Conservation (phyloP, 441 rosid species). For the Erodium trifolium region DNA sequence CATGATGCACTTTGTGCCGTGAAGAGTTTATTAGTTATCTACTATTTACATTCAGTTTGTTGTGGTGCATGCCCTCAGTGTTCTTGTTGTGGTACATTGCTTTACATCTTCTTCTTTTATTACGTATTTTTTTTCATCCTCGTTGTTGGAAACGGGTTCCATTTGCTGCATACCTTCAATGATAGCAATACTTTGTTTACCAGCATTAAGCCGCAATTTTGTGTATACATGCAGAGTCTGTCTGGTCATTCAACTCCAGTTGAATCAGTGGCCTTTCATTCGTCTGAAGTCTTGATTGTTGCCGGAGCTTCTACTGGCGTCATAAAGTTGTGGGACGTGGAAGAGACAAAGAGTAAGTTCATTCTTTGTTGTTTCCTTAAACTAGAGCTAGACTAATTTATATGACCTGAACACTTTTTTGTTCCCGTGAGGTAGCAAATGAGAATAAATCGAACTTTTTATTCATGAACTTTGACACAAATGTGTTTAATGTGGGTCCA, state of each 20-base stretch:
- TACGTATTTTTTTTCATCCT: too few relatives aligned
- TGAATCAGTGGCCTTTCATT: slow-evolving; percentile 64
- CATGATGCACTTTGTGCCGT: too few relatives aligned
- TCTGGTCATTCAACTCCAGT: slow-evolving; percentile 70
- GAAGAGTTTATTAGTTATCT: too few relatives aligned
- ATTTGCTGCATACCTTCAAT: too few relatives aligned
- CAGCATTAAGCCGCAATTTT: too few relatives aligned
- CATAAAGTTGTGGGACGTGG: slow-evolving; percentile 88
- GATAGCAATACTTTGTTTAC: too few relatives aligned
- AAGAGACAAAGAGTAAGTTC: slow-evolving; percentile 83
- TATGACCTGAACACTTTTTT: background rate
- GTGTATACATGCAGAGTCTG: slow-evolving; percentile 50
- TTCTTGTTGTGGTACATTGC: too few relatives aligned
- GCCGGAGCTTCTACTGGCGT: slow-evolving; percentile 87
- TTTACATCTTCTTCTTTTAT: too few relatives aligned
- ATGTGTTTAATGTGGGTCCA: slow-evolving; percentile 14
- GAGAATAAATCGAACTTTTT: slow-evolving; percentile 5
- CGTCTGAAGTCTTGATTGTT: slow-evolving; percentile 70
- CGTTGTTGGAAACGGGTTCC: too few relatives aligned
- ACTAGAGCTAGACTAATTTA: background rate
- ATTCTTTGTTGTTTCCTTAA: slow-evolving; percentile 15
- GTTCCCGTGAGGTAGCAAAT: slow-evolving; percentile 1
- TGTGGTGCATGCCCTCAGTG: background rate
- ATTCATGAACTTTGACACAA: slow-evolving; percentile 1
- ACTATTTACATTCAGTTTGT: background rate